A percentile compares a stretch with the other conserved stretches of the same genome.
These are phyloP conservation scores for Zelopaecilomyces penicillatus DNA, from an alignment of 2,329 filamentous ascomycete species.

Conservation along the genomic window DNA sequence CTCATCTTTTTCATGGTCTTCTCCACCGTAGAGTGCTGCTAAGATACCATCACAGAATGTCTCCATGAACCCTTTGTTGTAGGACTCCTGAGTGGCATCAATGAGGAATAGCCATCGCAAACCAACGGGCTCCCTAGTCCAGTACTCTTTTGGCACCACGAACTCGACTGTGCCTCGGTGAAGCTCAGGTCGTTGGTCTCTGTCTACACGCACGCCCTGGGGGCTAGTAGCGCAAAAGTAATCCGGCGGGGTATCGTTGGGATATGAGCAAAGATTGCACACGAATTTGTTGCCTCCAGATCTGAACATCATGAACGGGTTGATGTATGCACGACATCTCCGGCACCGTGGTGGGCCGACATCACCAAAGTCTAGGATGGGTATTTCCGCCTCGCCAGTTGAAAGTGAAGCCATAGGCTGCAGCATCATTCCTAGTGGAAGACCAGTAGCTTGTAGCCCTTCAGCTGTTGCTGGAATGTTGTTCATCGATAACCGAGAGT, in stretches of 20 bases:
- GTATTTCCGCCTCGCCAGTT: constrained; percentile 77
- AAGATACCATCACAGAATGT: constrained; percentile 86
- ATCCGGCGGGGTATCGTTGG: constrained; percentile 84
- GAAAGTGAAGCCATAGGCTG: constrained; percentile 82
- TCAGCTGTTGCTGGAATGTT: constrained; percentile 82
- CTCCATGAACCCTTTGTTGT: constrained; percentile 83
- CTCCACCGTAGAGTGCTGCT: constrained; percentile 70
- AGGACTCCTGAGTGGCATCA: constrained; percentile 85
- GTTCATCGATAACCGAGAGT: constrained; percentile 83
- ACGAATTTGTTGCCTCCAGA: constrained; percentile 93
- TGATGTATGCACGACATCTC: constrained; percentile 92
- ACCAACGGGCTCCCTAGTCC: constrained; percentile 87
- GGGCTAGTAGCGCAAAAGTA: constrained; percentile 91
- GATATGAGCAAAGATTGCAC: constrained; percentile 96
- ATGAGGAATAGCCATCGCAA: constrained; percentile 85
- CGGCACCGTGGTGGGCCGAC: constrained; percentile 82
- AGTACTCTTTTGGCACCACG: constrained; percentile 96
- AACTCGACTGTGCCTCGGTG: constrained; percentile 92
- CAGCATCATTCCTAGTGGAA: constrained; percentile 80
- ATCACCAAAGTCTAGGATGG: constrained; percentile 92
- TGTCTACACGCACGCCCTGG: constrained; percentile 77
- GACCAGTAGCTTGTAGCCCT: constrained; percentile 66
- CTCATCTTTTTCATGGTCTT: constrained; percentile 40
- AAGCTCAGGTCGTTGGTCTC: constrained; percentile 81
- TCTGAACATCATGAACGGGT: constrained; percentile 97